Conservation (phyloP, 306 rosid species). For the Rosa rugosa region DNA sequence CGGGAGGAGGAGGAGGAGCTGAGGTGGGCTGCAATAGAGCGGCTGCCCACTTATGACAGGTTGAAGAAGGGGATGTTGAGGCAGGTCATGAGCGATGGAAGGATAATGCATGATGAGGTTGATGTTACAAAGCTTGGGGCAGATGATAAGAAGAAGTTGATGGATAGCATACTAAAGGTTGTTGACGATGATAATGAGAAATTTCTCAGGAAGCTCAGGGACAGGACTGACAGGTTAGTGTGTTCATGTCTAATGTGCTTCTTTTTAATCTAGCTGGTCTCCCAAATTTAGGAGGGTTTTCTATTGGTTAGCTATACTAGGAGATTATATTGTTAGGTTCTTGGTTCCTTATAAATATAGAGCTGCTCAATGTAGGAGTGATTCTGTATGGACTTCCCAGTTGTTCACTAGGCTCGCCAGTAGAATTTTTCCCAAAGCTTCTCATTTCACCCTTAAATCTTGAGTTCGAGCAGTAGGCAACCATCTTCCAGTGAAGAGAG, state of each 20-base stretch:
- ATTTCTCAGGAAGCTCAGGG: constrained; percentile 47
- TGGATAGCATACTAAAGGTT: constrained; percentile 55
- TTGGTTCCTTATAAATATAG: not conserved
- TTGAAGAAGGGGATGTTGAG: constrained; percentile 56
- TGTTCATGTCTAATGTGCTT: not conserved
- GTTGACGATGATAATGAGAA: constrained; percentile 71
- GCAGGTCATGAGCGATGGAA: constrained; percentile 39
- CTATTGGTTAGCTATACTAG: not conserved
- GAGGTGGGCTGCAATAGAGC: constrained; percentile 76
- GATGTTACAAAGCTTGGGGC: constrained; percentile 57
- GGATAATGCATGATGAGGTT: constrained; percentile 43
- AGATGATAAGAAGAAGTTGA: constrained; percentile 49
- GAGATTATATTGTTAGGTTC: not conserved
- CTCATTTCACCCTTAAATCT: not conserved
- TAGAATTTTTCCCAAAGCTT: not conserved
- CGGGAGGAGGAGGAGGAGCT: constrained; percentile 62
- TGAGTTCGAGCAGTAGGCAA: not conserved
- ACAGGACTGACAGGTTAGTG: constrained; percentile 60
- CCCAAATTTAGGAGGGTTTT: not conserved
- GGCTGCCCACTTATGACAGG: constrained; percentile 70
- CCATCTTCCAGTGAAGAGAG: not conserved
- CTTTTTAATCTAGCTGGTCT: not conserved
- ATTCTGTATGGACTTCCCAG: not conserved
- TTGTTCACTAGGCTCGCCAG: not conserved
- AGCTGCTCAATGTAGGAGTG: not conserved